Evolutionary conservation across 805 yeast genomes (phyloP).

Genomic region (Lachancea lanzarotensis): DNA sequence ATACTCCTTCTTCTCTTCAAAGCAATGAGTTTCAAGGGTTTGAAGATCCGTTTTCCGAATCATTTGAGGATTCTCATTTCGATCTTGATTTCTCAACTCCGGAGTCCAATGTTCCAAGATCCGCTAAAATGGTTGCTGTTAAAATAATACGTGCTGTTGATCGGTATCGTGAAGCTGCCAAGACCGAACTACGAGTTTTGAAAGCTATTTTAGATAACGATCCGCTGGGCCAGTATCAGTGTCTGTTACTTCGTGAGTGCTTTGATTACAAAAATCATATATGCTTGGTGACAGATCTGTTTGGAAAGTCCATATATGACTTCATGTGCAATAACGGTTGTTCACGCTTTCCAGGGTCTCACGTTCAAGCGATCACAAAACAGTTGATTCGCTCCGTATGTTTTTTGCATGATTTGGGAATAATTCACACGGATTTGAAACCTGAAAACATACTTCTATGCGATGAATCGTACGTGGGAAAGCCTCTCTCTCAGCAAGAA

Average conservation of each 20-base stretch:
- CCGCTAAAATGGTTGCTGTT: constrained; percentile 64
- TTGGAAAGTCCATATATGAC: constrained; percentile 82
- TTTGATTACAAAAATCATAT: constrained; percentile 92
- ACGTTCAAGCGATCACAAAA: constrained; percentile 79
- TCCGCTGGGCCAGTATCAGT: constrained; percentile 55
- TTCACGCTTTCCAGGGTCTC: constrained; percentile 90
- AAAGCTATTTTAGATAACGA: constrained; percentile 27
- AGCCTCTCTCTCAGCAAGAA: constrained; percentile 18
- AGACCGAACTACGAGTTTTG: constrained; percentile 80
- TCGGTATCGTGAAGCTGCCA: constrained; percentile 92
- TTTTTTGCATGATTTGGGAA: constrained; percentile 79
- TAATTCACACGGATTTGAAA: constrained; percentile 93
- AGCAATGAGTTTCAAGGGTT: constrained; percentile 1
- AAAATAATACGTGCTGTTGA: constrained; percentile 89
- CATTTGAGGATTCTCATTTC: constrained; percentile 4
- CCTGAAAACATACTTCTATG: constrained; percentile 83
- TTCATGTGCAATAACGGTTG: constrained; percentile 79
- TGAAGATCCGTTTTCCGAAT: constrained; percentile 8
- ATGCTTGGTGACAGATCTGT: constrained; percentile 83
- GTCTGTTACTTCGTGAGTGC: constrained; percentile 82
- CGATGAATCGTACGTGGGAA: constrained; percentile 23
- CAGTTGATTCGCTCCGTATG: constrained; percentile 83
- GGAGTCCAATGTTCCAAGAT: not conserved
- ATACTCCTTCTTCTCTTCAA: constrained; percentile 13
- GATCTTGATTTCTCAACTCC: constrained; percentile 1